phyloP scores from a whole-genome alignment of 331 rosid species.

The Rhamnella rubrinervis region DNA sequence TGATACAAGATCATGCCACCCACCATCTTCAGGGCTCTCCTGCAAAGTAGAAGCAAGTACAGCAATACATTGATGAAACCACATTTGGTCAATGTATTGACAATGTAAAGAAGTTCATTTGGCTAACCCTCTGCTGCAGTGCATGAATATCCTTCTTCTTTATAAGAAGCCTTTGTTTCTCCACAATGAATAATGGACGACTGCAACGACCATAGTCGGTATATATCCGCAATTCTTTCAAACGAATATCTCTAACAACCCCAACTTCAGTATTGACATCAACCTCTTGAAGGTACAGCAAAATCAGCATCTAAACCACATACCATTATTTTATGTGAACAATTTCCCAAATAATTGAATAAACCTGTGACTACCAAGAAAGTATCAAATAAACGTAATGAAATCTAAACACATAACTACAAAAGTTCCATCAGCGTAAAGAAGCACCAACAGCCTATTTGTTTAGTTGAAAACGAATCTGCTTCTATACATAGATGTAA shows the following conservation, averaged over 20 bases:
- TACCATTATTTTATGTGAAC: neutral
- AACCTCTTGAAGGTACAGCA: slow-evolving; percentile 38
- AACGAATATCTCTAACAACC: slow-evolving; percentile 91
- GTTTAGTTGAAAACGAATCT: too few relatives aligned
- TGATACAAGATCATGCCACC: slow-evolving; percentile 97
- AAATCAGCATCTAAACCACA: slow-evolving; percentile 8
- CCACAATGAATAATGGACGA: slow-evolving; percentile 98
- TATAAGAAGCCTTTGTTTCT: slow-evolving; percentile 94
- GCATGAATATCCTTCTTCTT: slow-evolving; percentile 85
- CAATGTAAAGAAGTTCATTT: slow-evolving; percentile 4
- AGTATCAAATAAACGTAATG: neutral
- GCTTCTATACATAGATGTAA: too few relatives aligned
- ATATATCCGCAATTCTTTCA: slow-evolving; percentile 92
- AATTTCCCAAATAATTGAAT: neutral
- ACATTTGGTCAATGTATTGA: neutral
- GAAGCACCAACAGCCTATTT: too few relatives aligned
- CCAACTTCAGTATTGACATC: slow-evolving; percentile 99
- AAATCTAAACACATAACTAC: too few relatives aligned
- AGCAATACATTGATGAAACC: neutral
- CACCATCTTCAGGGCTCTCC: slow-evolving; percentile 94
- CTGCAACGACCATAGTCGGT: slow-evolving; percentile 99
- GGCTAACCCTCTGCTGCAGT: slow-evolving; percentile 89
- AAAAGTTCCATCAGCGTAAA: too few relatives aligned
- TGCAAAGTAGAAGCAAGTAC: slow-evolving; percentile 23
- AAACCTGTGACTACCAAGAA: neutral